A percentile compares a stretch with the other conserved stretches of the same genome.
Conservation (phyloP, 805 yeast genomes). For the Saturnispora dispora region DNA sequence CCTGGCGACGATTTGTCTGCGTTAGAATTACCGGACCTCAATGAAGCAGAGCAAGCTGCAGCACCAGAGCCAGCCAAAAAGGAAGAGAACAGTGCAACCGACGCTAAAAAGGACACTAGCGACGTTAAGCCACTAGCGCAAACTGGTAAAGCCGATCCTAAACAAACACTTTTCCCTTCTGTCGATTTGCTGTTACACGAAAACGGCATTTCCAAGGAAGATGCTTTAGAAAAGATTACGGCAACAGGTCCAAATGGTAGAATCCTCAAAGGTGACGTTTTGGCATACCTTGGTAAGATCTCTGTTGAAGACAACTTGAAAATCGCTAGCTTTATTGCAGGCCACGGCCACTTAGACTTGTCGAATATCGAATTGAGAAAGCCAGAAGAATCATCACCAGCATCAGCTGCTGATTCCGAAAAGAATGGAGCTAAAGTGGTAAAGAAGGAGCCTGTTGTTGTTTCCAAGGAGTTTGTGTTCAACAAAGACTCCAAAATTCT, state of each 20-base stretch:
- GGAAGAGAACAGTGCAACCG: constrained; percentile 10
- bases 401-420: constrained; percentile 10
- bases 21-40: constrained; percentile 48
- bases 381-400: constrained; percentile 5
- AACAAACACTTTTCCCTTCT: constrained; percentile 68
- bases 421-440: constrained; percentile 20
- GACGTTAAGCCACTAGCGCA: constrained; percentile 10
- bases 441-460: constrained; percentile 24
- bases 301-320: constrained; percentile 42
- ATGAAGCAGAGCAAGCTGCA: constrained; percentile 20
- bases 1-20: constrained; percentile 70
- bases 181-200: constrained; percentile 57
- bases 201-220: constrained; percentile 55
- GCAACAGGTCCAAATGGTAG: constrained; percentile 91
- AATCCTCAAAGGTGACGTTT: constrained; percentile 81
- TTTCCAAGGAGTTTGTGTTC: background rate
- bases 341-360: constrained; percentile 58
- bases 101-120: background rate
- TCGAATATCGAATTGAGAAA: constrained; percentile 47
- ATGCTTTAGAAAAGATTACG: constrained; percentile 60
- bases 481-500: constrained; percentile 24
- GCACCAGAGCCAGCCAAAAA: constrained; percentile 4
- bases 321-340: constrained; percentile 48
- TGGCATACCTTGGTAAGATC: constrained; percentile 73
- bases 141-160: constrained; percentile 44